Evolutionary conservation across 139 green algal genomes (phyloP).

Genomic region (Volvox africanus): DNA sequence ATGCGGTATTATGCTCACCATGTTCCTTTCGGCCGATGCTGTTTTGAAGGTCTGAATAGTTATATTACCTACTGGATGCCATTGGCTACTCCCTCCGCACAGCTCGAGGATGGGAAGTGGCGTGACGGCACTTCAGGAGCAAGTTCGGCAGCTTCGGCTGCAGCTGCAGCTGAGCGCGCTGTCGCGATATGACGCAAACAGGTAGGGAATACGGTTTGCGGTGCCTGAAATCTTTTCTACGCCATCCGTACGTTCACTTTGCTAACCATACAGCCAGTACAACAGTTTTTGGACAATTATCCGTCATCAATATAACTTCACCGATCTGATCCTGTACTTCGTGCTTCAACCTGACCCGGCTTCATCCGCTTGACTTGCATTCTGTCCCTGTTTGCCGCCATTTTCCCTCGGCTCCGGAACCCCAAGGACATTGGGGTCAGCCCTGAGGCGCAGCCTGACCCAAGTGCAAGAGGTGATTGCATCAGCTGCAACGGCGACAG

Average conservation of each 20-base stretch:
- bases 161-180: background rate
- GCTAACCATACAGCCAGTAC: background rate
- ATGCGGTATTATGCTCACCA: background rate
- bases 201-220: background rate
- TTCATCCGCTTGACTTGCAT: background rate
- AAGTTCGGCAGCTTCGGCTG: background rate
- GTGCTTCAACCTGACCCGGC: background rate
- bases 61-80: background rate
- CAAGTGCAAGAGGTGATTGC: background rate
- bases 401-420: background rate
- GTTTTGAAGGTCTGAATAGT: background rate
- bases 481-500: background rate
- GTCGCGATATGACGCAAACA: constrained; percentile 20
- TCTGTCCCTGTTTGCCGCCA: background rate
- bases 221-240: background rate
- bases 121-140: background rate
- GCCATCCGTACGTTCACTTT: background rate
- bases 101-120: background rate
- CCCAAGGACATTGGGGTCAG: background rate
- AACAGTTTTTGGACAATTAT: background rate
- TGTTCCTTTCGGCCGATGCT: background rate
- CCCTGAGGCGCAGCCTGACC: background rate
- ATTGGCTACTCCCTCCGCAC: background rate
- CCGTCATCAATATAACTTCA: background rate
- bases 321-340: background rate